Conservation (phyloP, 768 basidiomycete genomes). For the Melanogaster broomeanus region DNA sequence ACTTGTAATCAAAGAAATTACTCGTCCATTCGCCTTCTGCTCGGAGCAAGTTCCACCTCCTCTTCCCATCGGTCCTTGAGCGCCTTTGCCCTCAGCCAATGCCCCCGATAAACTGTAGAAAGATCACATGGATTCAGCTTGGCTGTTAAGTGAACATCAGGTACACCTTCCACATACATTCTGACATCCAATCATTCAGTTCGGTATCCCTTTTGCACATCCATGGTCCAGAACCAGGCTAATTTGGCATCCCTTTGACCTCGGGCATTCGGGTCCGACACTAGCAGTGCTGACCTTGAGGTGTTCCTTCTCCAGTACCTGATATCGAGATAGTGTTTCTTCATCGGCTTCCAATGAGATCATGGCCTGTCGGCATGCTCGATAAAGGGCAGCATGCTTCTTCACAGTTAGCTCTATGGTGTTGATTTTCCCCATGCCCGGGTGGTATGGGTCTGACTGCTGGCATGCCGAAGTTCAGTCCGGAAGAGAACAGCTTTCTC, state of each 20-base stretch:
- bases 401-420: neutral
- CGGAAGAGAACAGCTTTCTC: slow-evolving; percentile 10
- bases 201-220: neutral
- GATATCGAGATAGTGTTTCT: neutral
- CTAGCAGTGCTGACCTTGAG: slow-evolving; percentile 2
- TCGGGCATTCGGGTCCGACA: slow-evolving; percentile 2
- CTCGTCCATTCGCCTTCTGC: neutral
- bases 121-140: neutral
- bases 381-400: slow-evolving; percentile 4
- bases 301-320: neutral
- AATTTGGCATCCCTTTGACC: slow-evolving; percentile 1
- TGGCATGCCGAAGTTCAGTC: neutral
- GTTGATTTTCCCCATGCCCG: neutral
- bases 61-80: neutral
- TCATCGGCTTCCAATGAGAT: neutral
- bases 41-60: neutral
- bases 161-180: slow-evolving; percentile 1
- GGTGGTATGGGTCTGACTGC: neutral
- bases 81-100: slow-evolving; percentile 9
- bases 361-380: neutral
- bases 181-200: slow-evolving; percentile 6
- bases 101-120: slow-evolving; percentile 2
- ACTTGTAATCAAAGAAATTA: neutral
- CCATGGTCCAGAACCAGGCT: slow-evolving; percentile 12
- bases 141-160: neutral